A percentile compares a stretch with the other conserved stretches of the same genome.
Conservation (phyloP, 202 grass and related monocot species). For the Carex arenaria region DNA sequence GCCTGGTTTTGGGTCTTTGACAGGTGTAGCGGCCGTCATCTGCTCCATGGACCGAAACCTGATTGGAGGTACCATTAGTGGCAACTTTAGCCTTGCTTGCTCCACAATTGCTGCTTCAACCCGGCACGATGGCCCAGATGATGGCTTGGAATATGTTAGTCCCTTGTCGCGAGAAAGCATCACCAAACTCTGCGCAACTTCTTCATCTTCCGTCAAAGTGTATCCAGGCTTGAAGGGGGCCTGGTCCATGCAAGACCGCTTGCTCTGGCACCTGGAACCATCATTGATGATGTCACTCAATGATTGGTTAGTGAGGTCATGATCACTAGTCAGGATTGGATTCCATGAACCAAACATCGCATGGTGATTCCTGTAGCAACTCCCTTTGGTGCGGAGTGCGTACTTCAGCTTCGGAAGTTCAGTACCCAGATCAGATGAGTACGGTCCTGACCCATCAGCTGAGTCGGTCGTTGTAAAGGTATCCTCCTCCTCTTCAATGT, state of each 20-base stretch:
- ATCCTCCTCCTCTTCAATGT: not conserved
- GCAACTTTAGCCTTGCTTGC: not conserved
- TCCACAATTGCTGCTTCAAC: constrained; percentile 13
- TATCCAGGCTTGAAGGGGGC: not conserved
- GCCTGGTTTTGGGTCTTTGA: constrained; percentile 15
- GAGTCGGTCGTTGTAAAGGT: not conserved
- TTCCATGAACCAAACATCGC: constrained; percentile 67
- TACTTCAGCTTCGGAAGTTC: constrained; percentile 36
- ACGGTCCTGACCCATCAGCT: not conserved
- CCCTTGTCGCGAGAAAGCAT: constrained; percentile 37
- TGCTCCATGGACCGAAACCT: not conserved
- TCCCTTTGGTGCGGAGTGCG: constrained; percentile 47
- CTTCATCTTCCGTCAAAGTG: constrained; percentile 54
- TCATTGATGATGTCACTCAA: constrained; percentile 24
- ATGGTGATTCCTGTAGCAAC: constrained; percentile 34
- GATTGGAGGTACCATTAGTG: constrained; percentile 36
- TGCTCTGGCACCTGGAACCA: constrained; percentile 45
- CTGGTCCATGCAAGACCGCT: constrained; percentile 30
- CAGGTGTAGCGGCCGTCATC: not conserved
- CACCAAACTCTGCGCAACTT: constrained; percentile 58
- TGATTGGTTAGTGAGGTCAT: constrained; percentile 19
- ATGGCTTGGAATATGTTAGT: constrained; percentile 22
- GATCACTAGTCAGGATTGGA: constrained; percentile 23
- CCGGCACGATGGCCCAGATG: constrained; percentile 23
- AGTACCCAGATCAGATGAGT: constrained; percentile 8